Evolutionary conservation across 2,329 filamentous ascomycete genomes (phyloP), one percentile per base, ranked within the genome.

Genomic region (Aureobasidium lini): DNA sequence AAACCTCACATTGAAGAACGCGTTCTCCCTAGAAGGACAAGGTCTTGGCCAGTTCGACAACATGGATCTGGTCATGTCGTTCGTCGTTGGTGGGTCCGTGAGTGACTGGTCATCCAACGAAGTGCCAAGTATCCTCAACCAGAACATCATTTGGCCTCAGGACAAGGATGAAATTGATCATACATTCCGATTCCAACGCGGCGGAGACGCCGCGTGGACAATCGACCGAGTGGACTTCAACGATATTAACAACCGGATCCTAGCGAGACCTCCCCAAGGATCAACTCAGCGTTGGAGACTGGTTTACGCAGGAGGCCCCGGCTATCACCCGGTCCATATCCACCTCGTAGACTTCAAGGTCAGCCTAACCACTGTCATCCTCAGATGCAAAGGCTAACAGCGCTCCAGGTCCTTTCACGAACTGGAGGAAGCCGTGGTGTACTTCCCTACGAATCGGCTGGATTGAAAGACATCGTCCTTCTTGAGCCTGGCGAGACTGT

Each of bases 381-480:
- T 6, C 3, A 31, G 31, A 31, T 31, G 3, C 8, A 16, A 16
- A 16, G 11, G 16, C 52, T 57, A 40, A 46, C 36, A 16, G 81
- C 84, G 64, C 6, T 37, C 7, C 18, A 57, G 52, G 72, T 85
- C 39, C 63, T 83, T 23, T 73, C 71, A 10, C 78, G 82, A n/a
- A 75, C 67, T 0, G 77, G 79, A 3, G 76, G 76, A 13, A 70
- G 73, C 29, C 72, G 75, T 3, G 66, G 65, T 9, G 75, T 84
- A 4, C 65, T 75, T 61, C 74, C 79, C 0, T 84, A 84, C 64
- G 82, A 85, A 68, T 70, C 73, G 1, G 76, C 74, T 0, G 81
- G 79, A 0, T 74, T 83, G 23, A 84, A 85, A 68, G 82, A 85
- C 63, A 79, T 83, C 2, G 80, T 84, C 2, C 80, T 81, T 73